Base-by-base conservation (phyloP, 306 rosid species). In the Ochetophila trinervis region DNA sequence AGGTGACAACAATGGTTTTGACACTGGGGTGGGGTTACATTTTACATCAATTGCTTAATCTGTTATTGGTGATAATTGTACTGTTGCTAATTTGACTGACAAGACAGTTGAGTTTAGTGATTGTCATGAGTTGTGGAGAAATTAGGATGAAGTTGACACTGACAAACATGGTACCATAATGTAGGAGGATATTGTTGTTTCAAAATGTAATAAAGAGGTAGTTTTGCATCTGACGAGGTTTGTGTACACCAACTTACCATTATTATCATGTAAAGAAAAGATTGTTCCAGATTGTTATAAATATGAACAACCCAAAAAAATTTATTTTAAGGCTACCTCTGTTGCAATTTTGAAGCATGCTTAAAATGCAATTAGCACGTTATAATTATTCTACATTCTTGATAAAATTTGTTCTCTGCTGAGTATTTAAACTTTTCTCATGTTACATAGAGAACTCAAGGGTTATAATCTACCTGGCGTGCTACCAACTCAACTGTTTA, bases 401-500 rank as follows among this genome's bases (percentile, higher is more conserved):
- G 56, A 6, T 16, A n/a, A 30, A 27, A 17, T 30, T 20, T 45
- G 16, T 16, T 23, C 15, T 49, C 35, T 47, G 37, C 65, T 7
- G 21, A 18, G 51, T 57, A 19, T 16, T 51, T 8, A 37, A 56
- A 10, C 9, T 57, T 37, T 67, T 59, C 53, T 10, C 12, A 62
- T 70, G 49, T 36, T 15, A 52, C 55, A 52, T 60, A 92, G 98
- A 69, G 18, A 0, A 0, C 74, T 92, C 70, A 89, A 84, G 81
- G 17, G 73, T 52, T 57, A 52, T 69, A 85, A 63, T 73, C 86
- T 87, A 69, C 91, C 93, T 16, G 95, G 98, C 48, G 22, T 65
- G 67, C 98, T 92, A 78, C 96, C 98, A 56, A 82, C 89, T 74
- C 90, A 89, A 63, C 74, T 92, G 78, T 81, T 80, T 77, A 89